Evolutionary conservation across 805 yeast genomes (phyloP), one percentile per base, ranked within the genome.

Genomic region (Priceomyces medius): DNA sequence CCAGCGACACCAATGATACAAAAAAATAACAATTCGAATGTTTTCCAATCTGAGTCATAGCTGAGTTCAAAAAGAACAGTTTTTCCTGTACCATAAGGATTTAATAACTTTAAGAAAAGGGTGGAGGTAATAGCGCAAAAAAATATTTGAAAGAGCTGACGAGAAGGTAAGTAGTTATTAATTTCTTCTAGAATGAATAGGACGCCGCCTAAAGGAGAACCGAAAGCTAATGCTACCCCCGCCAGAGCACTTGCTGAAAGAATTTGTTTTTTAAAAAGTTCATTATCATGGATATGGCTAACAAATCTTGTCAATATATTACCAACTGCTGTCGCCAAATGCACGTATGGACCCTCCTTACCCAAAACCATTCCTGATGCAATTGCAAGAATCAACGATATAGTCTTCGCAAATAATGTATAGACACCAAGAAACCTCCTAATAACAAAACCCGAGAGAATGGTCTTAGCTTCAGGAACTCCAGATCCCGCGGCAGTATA

Each of bases 321-420:
- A 3, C 84, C 84, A 17, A 76, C 79, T 47, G 79, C 74, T 2
- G 82, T 66, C 0, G 83, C 80, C 35, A 79, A 63, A 54, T 79
- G 84, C 17, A 79, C 84, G 50, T 70, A 79, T 0, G 84, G 84
- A 3, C 84, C 84, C 44, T 79, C 84, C 54, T 79, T 79, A 1
- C 84, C 84, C 7, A 79, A 57, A 9, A 76, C 58, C 63, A 79
- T 62, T 1, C 84, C 84, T 0, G 81, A 75, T 0, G 82, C 78
- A 28, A 79, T 76, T 3, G 81, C 75, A 27, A 77, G 64, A 1
- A 77, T 63, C 19, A 79, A 57, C 0, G 79, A 76, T 2, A 64
- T 44, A 0, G 79, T 63, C 53, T 79, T 79, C 43, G 74, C 61
- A 18, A 77, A 29, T 6, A 79, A 61, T 0, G 84, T 77, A 47